These are phyloP conservation scores for Globisporangium barbulae DNA, from an alignment of 352 stramenopile genomes.

Conservation along the genomic window DNA sequence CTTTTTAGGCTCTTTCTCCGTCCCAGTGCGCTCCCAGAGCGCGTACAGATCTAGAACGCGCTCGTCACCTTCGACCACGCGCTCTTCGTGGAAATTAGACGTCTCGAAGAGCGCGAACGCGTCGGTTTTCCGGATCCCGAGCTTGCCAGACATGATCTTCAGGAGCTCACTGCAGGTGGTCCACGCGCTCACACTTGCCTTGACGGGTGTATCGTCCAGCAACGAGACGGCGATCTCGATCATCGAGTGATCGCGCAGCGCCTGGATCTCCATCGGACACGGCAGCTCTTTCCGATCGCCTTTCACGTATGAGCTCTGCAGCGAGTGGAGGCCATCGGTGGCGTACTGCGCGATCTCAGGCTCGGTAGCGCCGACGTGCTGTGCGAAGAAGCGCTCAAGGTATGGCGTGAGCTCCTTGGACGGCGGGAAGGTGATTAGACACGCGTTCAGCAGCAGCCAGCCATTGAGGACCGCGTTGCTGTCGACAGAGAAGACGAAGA, in stretches of 20 bases:
- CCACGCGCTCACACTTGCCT: constrained; percentile 54
- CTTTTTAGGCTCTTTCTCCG: constrained; percentile 41
- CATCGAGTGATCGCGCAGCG: constrained; percentile 40
- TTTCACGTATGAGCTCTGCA: constrained; percentile 35
- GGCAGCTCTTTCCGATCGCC: constrained; percentile 60
- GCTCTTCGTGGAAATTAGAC: constrained; percentile 42
- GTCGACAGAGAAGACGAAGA: not conserved
- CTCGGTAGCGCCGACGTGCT: constrained; percentile 27
- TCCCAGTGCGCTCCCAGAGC: constrained; percentile 64
- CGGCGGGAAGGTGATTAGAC: constrained; percentile 60
- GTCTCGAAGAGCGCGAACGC: constrained; percentile 70
- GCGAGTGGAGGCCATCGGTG: constrained; percentile 31
- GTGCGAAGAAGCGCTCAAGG: constrained; percentile 50
- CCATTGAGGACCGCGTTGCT: constrained; percentile 54
- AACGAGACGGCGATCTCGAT: constrained; percentile 45
- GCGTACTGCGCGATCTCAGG: constrained; percentile 40
- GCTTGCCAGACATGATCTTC: constrained; percentile 25
- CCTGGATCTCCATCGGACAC: constrained; percentile 49
- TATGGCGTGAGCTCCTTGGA: constrained; percentile 40
- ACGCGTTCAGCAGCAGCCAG: constrained; percentile 69
- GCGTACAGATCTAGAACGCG: constrained; percentile 70
- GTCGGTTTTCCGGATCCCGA: constrained; percentile 42
- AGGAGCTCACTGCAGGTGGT: constrained; percentile 54
- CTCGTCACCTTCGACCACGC: constrained; percentile 53
- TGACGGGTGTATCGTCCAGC: constrained; percentile 38